Evolutionary conservation across 306 rosid species (phyloP).

Genomic region (Quillaja saponaria): DNA sequence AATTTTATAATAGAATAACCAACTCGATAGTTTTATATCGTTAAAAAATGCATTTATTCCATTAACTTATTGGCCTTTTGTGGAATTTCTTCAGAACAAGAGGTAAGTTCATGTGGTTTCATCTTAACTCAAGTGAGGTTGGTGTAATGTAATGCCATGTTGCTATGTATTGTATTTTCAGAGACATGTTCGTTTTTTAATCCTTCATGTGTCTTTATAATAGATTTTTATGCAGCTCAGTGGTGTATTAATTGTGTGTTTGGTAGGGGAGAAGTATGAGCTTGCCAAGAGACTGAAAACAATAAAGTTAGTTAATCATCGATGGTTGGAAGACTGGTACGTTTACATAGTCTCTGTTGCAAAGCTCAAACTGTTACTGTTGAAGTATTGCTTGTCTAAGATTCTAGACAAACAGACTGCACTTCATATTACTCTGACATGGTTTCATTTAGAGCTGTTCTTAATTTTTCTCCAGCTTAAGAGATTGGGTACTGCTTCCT

Average conservation of each 20-base stretch:
- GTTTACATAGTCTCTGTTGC: slow-evolving; percentile 19
- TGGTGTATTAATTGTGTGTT: background rate
- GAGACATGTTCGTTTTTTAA: too few species aligned
- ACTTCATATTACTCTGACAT: background rate
- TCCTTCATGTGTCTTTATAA: background rate
- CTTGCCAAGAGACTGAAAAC: slow-evolving; percentile 70
- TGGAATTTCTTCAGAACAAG: too few species aligned
- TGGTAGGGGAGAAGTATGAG: slow-evolving; percentile 83
- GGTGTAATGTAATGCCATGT: too few species aligned
- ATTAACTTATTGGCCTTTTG: too few species aligned
- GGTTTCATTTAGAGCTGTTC: slow-evolving; percentile 17
- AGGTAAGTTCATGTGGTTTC: too few species aligned
- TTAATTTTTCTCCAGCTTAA: slow-evolving; percentile 59
- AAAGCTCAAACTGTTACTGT: background rate
- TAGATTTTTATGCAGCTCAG: too few species aligned
- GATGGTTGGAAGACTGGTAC: slow-evolving; percentile 92
- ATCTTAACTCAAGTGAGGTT: too few species aligned
- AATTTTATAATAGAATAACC: too few species aligned
- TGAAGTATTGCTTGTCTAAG: background rate
- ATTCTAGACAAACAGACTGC: too few species aligned
- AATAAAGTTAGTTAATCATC: slow-evolving; percentile 85
- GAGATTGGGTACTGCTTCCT: slow-evolving; percentile 73
- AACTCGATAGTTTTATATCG: too few species aligned
- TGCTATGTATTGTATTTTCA: too few species aligned
- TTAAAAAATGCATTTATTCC: too few species aligned